Percentiles rank a stretch among this genome's conserved stretches.
These are phyloP conservation scores for Pythium periplocum DNA, from an alignment of 352 stramenopile genomes.

Conservation along the genomic window DNA sequence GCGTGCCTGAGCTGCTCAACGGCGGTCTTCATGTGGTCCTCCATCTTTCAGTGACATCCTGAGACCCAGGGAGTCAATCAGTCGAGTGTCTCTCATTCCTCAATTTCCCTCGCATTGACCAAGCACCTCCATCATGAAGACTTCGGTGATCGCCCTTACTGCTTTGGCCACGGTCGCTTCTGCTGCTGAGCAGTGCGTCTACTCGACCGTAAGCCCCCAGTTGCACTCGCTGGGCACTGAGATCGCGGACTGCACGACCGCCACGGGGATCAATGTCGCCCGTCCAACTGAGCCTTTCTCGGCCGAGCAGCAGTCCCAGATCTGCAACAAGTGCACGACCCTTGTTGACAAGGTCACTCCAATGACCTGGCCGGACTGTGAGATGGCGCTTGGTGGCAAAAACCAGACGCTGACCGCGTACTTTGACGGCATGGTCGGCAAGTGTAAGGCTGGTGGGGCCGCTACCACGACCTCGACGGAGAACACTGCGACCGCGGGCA, in stretches of 20 bases:
- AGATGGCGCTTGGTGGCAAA: constrained; percentile 9
- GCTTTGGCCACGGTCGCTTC: neutral
- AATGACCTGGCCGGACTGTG: constrained; percentile 15
- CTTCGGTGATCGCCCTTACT: neutral
- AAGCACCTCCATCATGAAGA: constrained; percentile 8
- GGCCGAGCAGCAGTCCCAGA: constrained; percentile 8
- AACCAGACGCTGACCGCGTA: constrained; percentile 14
- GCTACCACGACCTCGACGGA: too few relatives aligned
- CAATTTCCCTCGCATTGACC: too few relatives aligned
- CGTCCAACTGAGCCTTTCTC: constrained; percentile 6
- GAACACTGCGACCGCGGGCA: too few relatives aligned
- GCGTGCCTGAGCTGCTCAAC: too few relatives aligned
- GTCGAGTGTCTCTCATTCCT: too few relatives aligned
- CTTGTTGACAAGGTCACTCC: constrained; percentile 12
- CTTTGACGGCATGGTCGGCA: constrained; percentile 2
- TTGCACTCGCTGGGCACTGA: constrained; percentile 10
- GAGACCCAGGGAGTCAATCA: too few relatives aligned
- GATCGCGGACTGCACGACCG: constrained; percentile 5
- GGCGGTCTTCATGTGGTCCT: too few relatives aligned
- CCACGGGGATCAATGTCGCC: constrained; percentile 11
- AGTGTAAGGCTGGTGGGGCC: neutral
- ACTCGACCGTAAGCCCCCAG: constrained; percentile 8
- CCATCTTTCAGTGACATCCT: too few relatives aligned
- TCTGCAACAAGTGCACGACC: constrained; percentile 10
- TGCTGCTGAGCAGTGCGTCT: constrained; percentile 4